Conservation (phyloP, 2,329 filamentous ascomycete genomes). For the Sarocladium strictum region DNA sequence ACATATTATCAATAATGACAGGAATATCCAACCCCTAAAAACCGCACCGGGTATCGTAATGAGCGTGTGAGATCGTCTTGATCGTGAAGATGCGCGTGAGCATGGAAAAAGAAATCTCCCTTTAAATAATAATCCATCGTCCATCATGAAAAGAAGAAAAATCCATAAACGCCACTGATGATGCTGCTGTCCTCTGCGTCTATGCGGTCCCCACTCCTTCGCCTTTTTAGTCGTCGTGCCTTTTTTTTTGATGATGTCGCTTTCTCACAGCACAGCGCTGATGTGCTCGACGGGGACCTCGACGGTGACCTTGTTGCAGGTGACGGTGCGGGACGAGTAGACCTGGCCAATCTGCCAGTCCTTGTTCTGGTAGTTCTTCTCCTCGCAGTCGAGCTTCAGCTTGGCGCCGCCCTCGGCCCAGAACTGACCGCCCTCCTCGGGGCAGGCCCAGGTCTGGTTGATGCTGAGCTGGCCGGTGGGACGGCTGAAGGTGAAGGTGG, state of each 20-base stretch:
- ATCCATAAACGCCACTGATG: background rate
- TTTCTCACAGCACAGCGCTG: conserved; percentile 17
- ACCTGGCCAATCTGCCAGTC: conserved; percentile 25
- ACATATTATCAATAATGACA: background rate
- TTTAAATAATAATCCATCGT: background rate
- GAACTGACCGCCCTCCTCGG: conserved; percentile 29
- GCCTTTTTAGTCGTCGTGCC: too few relatives aligned
- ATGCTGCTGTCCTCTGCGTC: conserved; percentile 1
- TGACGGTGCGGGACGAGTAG: conserved; percentile 24
- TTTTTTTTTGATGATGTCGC: background rate
- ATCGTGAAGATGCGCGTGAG: background rate
- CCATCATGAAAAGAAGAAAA: background rate
- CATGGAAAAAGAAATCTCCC: too few relatives aligned
- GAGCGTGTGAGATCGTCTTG: background rate
- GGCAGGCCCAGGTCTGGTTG: conserved; percentile 45
- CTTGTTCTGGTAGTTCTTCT: conserved; percentile 21
- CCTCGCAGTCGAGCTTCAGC: conserved; percentile 24
- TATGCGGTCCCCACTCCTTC: background rate
- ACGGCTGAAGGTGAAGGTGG: conserved; percentile 37
- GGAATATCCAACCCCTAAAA: background rate
- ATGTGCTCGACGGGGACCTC: conserved; percentile 21
- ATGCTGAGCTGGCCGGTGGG: conserved; percentile 30
- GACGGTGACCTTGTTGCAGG: conserved; percentile 21
- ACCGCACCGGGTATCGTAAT: background rate
- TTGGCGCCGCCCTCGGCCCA: conserved; percentile 20